Conservation (phyloP, 1,284 basidiomycete genomes). For the Puccinia polysora region DNA sequence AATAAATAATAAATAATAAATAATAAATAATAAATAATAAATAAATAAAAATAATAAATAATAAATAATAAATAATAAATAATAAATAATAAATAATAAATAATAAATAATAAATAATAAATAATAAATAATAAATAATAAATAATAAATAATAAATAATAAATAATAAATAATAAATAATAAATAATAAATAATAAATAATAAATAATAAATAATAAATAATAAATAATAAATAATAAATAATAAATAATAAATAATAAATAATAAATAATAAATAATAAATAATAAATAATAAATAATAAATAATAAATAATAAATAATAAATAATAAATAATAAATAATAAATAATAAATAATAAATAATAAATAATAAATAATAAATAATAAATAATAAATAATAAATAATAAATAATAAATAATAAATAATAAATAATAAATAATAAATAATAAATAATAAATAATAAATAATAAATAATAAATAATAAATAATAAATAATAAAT, state of each 20-base stretch:
- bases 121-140: neutral
- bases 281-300: neutral
- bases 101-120: neutral
- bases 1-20: neutral
- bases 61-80: neutral
- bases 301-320: neutral
- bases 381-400: neutral
- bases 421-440: neutral
- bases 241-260: neutral
- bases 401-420: neutral
- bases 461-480: constrained; percentile 3
- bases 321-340: neutral
- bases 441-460: constrained; percentile 1
- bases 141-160: neutral
- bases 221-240: neutral
- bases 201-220: neutral
- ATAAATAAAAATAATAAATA: neutral
- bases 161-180: neutral
- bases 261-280: neutral
- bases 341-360: neutral
- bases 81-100: constrained; percentile 1
- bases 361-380: neutral
- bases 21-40: neutral
- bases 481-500: neutral
- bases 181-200: neutral